Evolutionary conservation across 108 stramenopile species (phyloP).

Genomic region (Cyclotella atomus): DNA sequence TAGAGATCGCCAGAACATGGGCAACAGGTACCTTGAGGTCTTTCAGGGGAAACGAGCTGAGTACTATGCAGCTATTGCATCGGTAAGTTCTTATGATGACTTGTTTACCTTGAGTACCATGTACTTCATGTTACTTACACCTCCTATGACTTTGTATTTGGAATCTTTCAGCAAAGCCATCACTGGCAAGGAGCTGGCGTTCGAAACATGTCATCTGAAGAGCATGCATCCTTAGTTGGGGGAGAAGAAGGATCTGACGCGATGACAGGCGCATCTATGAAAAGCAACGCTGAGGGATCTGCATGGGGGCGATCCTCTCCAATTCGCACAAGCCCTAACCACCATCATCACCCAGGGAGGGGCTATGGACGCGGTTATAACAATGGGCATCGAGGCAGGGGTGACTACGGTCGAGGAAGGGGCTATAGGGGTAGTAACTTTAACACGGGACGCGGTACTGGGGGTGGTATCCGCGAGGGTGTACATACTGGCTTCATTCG

Average conservation of each 20-base stretch:
- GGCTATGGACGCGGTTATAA: slow-evolving; percentile 33
- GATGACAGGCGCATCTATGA: slow-evolving; percentile 8
- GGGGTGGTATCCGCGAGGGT: slow-evolving; percentile 88
- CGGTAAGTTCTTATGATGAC: slow-evolving; percentile 74
- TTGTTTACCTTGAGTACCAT: too few relatives aligned
- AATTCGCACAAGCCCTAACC: slow-evolving; percentile 25
- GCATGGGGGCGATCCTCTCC: slow-evolving; percentile 41
- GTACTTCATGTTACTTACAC: neutral
- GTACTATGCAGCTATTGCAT: slow-evolving; percentile 89
- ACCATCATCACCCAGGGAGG: slow-evolving; percentile 15
- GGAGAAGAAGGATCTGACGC: slow-evolving; percentile 26
- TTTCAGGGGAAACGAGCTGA: slow-evolving; percentile 86
- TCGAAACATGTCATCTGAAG: slow-evolving; percentile 19
- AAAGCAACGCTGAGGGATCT: slow-evolving; percentile 22
- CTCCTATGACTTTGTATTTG: neutral
- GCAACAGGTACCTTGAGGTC: slow-evolving; percentile 87
- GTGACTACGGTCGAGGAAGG: slow-evolving; percentile 40
- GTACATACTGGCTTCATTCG: slow-evolving; percentile 92
- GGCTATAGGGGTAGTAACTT: slow-evolving; percentile 35
- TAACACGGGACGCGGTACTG: slow-evolving; percentile 52
- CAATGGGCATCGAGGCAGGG: slow-evolving; percentile 42
- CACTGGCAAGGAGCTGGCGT: slow-evolving; percentile 61
- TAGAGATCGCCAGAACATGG: slow-evolving; percentile 85
- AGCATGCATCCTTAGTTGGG: slow-evolving; percentile 5
- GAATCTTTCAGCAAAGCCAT: slow-evolving; percentile 58